Evolutionary conservation across 2,329 filamentous ascomycete species (phyloP).

Genomic region (Elsinoe fawcettii): DNA sequence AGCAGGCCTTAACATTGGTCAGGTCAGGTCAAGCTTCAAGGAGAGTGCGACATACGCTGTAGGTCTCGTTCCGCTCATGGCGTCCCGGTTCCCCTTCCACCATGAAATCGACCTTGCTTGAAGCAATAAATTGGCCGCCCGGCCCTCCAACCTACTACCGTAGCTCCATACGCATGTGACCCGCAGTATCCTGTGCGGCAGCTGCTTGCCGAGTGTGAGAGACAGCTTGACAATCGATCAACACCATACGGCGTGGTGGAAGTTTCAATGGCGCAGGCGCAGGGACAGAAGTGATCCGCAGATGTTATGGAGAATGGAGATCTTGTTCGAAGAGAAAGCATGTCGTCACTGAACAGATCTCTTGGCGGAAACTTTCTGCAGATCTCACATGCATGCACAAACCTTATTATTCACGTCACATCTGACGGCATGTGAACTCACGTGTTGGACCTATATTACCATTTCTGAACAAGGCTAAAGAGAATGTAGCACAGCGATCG

Average conservation of each 20-base stretch:
- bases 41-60: slow-evolving; percentile 17
- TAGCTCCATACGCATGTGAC: slow-evolving; percentile 31
- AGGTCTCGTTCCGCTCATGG: slow-evolving; percentile 16
- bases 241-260: slow-evolving; percentile 14
- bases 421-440: not conserved
- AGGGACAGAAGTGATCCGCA: not conserved
- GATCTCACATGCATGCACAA: slow-evolving; percentile 1
- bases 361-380: not conserved
- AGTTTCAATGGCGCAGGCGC: not conserved
- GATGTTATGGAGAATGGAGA: slow-evolving; percentile 3
- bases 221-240: slow-evolving; percentile 35
- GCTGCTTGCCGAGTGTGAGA: slow-evolving; percentile 37
- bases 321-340: slow-evolving; percentile 1
- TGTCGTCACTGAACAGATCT: slow-evolving; percentile 11
- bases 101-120: slow-evolving; percentile 13
- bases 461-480: no score
- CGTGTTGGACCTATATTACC: no score
- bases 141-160: slow-evolving; percentile 38
- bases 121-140: slow-evolving; percentile 31
- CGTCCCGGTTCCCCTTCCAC: slow-evolving; percentile 17
- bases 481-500: no score
- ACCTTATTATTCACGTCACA: not conserved
- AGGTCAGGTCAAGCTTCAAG: not conserved
- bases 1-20: not conserved
- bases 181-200: slow-evolving; percentile 40